Evolutionary conservation across 1,284 basidiomycete genomes (phyloP).

Genomic region (Ganoderma lingzhi): DNA sequence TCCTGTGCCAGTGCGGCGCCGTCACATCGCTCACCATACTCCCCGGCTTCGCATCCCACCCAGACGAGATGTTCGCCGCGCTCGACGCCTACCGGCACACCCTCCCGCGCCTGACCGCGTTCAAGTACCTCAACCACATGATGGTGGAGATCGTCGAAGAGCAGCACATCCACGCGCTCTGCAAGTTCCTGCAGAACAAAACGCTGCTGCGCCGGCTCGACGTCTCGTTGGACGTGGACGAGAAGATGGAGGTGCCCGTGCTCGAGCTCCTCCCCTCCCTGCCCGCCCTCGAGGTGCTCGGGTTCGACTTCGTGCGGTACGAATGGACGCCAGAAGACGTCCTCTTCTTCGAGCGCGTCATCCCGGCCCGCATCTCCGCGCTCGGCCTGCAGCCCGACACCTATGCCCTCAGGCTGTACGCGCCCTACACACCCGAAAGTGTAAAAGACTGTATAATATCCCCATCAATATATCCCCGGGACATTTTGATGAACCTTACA

Average conservation of each 20-base stretch:
- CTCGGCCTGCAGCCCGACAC: background rate
- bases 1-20: background rate
- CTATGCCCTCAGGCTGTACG: background rate
- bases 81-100: background rate
- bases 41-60: background rate
- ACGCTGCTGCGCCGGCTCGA: background rate
- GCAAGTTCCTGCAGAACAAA: slow-evolving; percentile 19
- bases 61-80: background rate
- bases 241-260: background rate
- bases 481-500: too few relatives aligned
- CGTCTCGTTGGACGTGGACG: background rate
- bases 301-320: background rate
- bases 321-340: background rate
- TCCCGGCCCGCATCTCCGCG: background rate
- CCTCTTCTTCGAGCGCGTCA: background rate
- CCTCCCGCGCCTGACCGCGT: slow-evolving; percentile 21
- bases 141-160: background rate
- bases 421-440: background rate
- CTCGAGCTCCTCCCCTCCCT: background rate
- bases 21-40: background rate
- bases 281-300: background rate
- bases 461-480: too few relatives aligned
- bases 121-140: slow-evolving; percentile 18
- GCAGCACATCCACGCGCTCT: background rate
- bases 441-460: too few relatives aligned